These are phyloP conservation scores for Ogataea naganishii DNA, from an alignment of 805 yeast species.

Conservation along the genomic window DNA sequence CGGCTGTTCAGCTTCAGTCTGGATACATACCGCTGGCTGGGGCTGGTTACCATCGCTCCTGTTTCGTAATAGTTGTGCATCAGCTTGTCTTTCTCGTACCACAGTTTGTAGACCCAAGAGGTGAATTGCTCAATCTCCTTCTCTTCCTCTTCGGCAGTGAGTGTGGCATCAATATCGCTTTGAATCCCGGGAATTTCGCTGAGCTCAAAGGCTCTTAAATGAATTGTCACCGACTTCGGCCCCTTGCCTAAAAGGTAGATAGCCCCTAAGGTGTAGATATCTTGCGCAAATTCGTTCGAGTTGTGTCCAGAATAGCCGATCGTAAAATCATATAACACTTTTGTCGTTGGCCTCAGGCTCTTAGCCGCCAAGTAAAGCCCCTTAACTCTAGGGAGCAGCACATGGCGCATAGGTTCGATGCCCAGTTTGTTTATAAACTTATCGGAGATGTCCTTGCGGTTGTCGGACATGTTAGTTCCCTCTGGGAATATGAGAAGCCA, in stretches of 20 bases:
- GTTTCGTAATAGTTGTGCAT: slow-evolving; percentile 51
- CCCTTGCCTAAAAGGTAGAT: slow-evolving; percentile 64
- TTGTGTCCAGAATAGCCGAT: slow-evolving; percentile 71
- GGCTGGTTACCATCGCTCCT: slow-evolving; percentile 36
- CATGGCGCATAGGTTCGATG: slow-evolving; percentile 44
- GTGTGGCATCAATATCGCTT: slow-evolving; percentile 34
- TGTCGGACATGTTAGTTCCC: slow-evolving; percentile 77
- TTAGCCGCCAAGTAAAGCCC: slow-evolving; percentile 67
- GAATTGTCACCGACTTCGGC: slow-evolving; percentile 58
- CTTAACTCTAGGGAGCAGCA: slow-evolving; percentile 73
- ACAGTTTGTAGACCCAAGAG: slow-evolving; percentile 62
- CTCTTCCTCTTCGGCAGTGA: slow-evolving; percentile 30
- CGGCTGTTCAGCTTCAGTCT: slow-evolving; percentile 14
- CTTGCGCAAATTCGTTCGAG: slow-evolving; percentile 65
- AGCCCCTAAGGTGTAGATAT: slow-evolving; percentile 53
- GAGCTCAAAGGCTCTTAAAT: slow-evolving; percentile 50
- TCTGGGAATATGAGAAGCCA: slow-evolving; percentile 83
- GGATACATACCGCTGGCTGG: slow-evolving; percentile 7
- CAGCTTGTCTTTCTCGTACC: slow-evolving; percentile 72
- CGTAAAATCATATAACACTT: slow-evolving; percentile 71
- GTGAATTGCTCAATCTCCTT: slow-evolving; percentile 41
- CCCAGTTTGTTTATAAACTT: slow-evolving; percentile 47
- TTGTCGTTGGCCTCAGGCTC: slow-evolving; percentile 42
- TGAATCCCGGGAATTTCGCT: slow-evolving; percentile 54
- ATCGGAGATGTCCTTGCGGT: slow-evolving; percentile 51